Conservation (phyloP, 192 early-diverging fungal species). For the Dispira parvispora region DNA sequence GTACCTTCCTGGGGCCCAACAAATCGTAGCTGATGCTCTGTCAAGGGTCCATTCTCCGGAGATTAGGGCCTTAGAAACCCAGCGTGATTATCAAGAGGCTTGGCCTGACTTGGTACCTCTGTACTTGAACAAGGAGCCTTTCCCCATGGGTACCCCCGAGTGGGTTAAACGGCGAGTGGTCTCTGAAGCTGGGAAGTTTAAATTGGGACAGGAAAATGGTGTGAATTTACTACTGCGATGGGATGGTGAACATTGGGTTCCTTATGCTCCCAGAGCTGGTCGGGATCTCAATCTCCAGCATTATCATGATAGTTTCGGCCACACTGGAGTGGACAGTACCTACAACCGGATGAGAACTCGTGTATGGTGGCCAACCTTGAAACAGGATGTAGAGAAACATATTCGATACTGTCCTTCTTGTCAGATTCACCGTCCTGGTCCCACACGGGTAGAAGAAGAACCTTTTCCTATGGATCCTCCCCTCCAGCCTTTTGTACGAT, state of each 20-base stretch:
- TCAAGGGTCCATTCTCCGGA: background rate
- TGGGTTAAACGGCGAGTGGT: background rate
- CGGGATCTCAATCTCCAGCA: background rate
- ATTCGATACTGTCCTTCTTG: background rate
- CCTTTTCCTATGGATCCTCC: background rate
- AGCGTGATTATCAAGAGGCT: background rate
- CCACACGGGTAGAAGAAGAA: background rate
- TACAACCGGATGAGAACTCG: background rate
- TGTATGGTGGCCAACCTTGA: background rate
- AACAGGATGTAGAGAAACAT: background rate
- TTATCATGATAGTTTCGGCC: background rate
- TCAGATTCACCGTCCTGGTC: background rate
- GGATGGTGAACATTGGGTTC: background rate
- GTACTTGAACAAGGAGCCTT: background rate
- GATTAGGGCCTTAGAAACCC: background rate
- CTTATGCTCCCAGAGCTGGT: background rate
- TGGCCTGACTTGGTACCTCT: background rate
- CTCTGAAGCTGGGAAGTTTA: background rate
- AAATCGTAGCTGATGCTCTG: constrained; percentile 3
- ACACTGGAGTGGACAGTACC: background rate
- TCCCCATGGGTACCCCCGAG: background rate
- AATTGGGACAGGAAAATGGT: background rate
- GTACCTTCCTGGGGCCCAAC: background rate
- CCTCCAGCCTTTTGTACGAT: background rate
- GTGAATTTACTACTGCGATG: background rate